Conservation (phyloP, 208 protist genomes). For the Leishmania arabica region DNA sequence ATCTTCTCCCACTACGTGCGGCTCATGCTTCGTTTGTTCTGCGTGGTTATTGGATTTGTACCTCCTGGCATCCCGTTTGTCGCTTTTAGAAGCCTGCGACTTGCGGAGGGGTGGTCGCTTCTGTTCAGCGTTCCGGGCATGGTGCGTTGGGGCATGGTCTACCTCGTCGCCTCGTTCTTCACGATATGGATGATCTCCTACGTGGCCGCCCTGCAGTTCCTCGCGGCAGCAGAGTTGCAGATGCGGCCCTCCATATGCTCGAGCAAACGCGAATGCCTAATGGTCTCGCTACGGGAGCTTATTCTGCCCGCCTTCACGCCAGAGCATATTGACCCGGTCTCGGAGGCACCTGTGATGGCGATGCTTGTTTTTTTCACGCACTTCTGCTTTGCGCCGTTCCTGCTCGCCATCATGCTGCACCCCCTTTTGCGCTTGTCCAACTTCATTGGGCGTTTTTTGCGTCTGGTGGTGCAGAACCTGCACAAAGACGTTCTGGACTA, state of each 20-base stretch:
- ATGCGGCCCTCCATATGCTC: slow-evolving; percentile 34
- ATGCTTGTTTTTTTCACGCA: slow-evolving; percentile 61
- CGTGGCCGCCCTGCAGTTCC: slow-evolving; percentile 62
- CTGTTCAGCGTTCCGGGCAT: slow-evolving; percentile 69
- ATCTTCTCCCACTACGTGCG: slow-evolving; percentile 61
- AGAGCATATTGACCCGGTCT: slow-evolving; percentile 38
- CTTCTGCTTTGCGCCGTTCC: slow-evolving; percentile 64
- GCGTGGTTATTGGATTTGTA: slow-evolving; percentile 63
- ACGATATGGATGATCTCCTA: slow-evolving; percentile 81
- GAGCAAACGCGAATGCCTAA: slow-evolving; percentile 40
- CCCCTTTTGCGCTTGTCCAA: slow-evolving; percentile 69
- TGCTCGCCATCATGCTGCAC: slow-evolving; percentile 58
- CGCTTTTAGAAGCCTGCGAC: slow-evolving; percentile 58
- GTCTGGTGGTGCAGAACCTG: slow-evolving; percentile 68
- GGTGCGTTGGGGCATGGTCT: slow-evolving; percentile 62
- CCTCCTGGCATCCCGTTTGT: slow-evolving; percentile 60
- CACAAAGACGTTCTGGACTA: slow-evolving; percentile 76
- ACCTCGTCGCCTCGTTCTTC: slow-evolving; percentile 50
- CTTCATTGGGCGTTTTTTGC: slow-evolving; percentile 78
- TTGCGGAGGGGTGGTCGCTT: slow-evolving; percentile 77
- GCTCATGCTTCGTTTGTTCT: slow-evolving; percentile 65
- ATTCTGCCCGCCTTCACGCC: slow-evolving; percentile 61
- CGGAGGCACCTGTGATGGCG: slow-evolving; percentile 53
- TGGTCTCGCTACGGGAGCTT: slow-evolving; percentile 62
- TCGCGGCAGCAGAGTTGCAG: slow-evolving; percentile 4